Evolutionary conservation across 2,329 filamentous ascomycete genomes (phyloP), one percentile per base, ranked within the genome.

Genomic region (Fusarium compactum): DNA sequence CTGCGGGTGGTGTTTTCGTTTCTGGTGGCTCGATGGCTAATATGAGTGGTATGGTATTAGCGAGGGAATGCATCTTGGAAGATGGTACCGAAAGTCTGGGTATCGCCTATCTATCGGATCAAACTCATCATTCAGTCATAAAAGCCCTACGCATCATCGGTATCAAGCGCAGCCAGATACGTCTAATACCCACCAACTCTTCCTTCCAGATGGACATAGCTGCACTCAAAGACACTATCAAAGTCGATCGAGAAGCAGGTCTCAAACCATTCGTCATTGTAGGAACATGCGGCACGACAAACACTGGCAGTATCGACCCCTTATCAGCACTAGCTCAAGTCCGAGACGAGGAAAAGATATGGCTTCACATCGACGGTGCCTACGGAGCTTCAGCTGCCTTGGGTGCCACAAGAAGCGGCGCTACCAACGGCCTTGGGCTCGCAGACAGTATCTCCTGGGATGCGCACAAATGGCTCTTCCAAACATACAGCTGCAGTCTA

Each of bases 381-480:
- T 60, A 58, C 15, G 62, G 62, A n/a, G 62, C 62, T 3, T 59
- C 60, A 4, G 62, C 60, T 47, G 50, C 41, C 2, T 32, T 65
- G 0, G 32, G 38, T 12, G 15, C 27, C 10, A 59, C 40, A 20
- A 43, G 40, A 10, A 65, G 27, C 5, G 14, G 16, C 4, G 40
- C 22, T 6, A 12, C 41, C 2, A 16, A 16, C 1, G 62, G 53
- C 2, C 61, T 65, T 20, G 62, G n/a, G 6, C 30, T 60, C 9
- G 53, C 61, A n/a, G 62, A 65, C 6, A 65, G 62, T 18, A 60
- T 65, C 22, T 65, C 62, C 5, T 65, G 62, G 62, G 62, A 65
- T 6, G 62, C 74, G 2, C 74, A 76, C 50, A 76, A 76, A n/a
- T 76, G 74, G 73, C 68, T 76, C 0, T 76, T 76, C 16, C 74